Base-by-base conservation (phyloP, 306 rosid species). In the Herpetospermum pedunculosum region DNA sequence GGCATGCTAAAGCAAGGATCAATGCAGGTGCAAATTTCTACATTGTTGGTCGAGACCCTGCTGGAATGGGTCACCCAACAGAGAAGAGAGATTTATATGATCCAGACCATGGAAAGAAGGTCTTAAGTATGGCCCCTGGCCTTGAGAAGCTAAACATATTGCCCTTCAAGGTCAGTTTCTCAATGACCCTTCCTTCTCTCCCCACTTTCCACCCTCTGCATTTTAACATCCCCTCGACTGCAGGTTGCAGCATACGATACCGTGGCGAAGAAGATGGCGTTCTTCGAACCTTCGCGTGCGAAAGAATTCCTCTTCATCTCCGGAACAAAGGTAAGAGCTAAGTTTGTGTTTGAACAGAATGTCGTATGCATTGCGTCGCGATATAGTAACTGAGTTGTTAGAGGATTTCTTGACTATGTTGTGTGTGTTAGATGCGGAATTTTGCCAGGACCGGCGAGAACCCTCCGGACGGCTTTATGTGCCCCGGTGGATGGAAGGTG, bases 171-270 rank as follows among this genome's bases (percentile, higher is more conserved):
- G 97, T 91, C 77, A 48, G 88, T 68, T 53, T 13, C 71, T 60
- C 35, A 70, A n/a, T 16, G 57, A 70, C 57, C 6, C 34, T 41
- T 7, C 43, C 14, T 70, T 30, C 28, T 9, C 23, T 48, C 19
- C 54, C 35, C 46, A 30, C 46, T 29, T 40, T 65, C n/a, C 67
- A 5, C 73, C 46, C 52, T 16, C 47, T 35, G 3, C 67, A 19
- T 35, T 37, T 10, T 35, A 63, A 63, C 18, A 4, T 38, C 72
- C 79, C 68, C 38, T 75, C 12, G 58, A 80, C 65, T 72, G 76
- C 89, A 95, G 99, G 99, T 95, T 10, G 99, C 99, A 70, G 99
- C 99, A 48, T 95, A 95, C 75, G 96, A 95, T 83, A 95, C 86
- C 1, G 69, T 62, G 69, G 89, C 55, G 3, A 88, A 80, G 77